Conservation (phyloP, 1,284 basidiomycete species). For the Inonotus hispidus region DNA sequence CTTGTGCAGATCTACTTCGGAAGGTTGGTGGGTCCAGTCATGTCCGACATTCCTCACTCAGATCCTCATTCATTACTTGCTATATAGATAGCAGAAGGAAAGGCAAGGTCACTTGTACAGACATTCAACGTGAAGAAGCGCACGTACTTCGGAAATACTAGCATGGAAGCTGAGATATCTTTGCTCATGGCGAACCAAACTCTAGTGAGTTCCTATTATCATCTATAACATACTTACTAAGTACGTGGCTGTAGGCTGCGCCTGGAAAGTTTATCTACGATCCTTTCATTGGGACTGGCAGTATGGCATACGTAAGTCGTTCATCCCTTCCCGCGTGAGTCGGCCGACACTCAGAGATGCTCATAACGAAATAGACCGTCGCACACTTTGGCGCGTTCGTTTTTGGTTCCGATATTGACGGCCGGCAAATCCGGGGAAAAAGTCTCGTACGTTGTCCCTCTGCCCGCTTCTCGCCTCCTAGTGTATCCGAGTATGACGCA, state of each 20-base stretch:
- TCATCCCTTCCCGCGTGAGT: background rate
- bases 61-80: background rate
- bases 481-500: background rate
- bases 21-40: constrained; percentile 65
- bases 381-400: constrained; percentile 87
- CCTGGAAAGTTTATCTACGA: constrained; percentile 93
- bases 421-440: constrained; percentile 95
- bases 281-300: constrained; percentile 96
- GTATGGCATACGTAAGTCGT: constrained; percentile 79
- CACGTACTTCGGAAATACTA: constrained; percentile 91
- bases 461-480: background rate
- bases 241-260: constrained; percentile 49
- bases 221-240: constrained; percentile 1
- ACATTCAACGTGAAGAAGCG: constrained; percentile 89
- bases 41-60: constrained; percentile 14
- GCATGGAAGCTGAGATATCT: constrained; percentile 96
- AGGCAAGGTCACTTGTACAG: constrained; percentile 62
- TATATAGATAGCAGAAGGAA: constrained; percentile 64
- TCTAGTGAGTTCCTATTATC: constrained; percentile 43
- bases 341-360: background rate
- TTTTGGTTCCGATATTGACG: constrained; percentile 95
- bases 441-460: background rate
- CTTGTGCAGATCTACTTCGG: constrained; percentile 77
- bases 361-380: constrained; percentile 47
- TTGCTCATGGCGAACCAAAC: constrained; percentile 96